Evolutionary conservation across 805 yeast genomes (phyloP), one percentile per base, ranked within the genome.

Genomic region (Saccharomycopsis microspora): DNA sequence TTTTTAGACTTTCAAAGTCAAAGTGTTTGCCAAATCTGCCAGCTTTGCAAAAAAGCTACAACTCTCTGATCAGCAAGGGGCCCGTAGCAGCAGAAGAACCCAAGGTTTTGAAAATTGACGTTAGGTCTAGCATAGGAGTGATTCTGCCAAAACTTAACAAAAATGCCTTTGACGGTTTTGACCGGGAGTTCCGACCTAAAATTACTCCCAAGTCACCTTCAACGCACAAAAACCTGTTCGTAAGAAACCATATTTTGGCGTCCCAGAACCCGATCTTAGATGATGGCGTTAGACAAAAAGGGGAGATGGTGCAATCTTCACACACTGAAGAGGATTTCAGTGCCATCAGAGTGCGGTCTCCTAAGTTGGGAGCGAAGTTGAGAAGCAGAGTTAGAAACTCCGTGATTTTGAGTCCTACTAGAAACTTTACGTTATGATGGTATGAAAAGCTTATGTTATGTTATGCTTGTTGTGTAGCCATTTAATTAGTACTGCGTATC

Each of bases 1-100:
- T 88, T 2, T 88, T 88, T 68, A 68, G 95, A 39, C 61, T 74
- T 33, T 71, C 84, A 2, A 80, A 75, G 52, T 63, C 72, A 1
- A 80, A 69, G 52, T 54, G 55, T 27, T 62, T 85, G 39, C 68
- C 75, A 0, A 54, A 60, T 5, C 32, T 37, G 30, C 44, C 44
- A 31, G 44, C 44, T 8, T 32, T 42, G 3, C 44, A 42, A 11
- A 8, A 27, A 39, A 19, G 11, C 9, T 39, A 39, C 41, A 39
- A 39, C 30, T 9, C 43, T 9, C 45, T 43, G 27, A 41, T 35
- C 28, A 37, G 38, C 10, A 34, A 39, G 5, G 47, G 38, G 28
- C 34, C 35, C 5, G 43, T 36, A 3, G 42, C 29, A 3, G 40
- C 11, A 9, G 28, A 47, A 9, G 43, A 41, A 5, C 43, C 35